Percentiles rank a stretch among this genome's conserved stretches.
Conservation (phyloP, 1,139 yeast genomes). For the Saccharomyces hybrid region DNA sequence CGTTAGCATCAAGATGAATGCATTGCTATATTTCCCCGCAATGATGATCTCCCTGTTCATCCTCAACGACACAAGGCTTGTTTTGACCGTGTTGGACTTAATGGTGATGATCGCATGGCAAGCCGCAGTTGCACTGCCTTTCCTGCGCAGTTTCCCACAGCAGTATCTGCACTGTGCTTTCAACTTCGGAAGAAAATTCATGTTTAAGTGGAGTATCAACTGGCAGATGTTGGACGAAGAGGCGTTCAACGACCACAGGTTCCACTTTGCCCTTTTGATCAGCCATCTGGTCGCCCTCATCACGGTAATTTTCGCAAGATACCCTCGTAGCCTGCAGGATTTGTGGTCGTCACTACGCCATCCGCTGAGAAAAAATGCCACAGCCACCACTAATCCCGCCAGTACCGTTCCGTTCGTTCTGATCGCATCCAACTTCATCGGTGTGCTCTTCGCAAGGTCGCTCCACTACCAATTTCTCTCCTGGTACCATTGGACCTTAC, state of each 20-base stretch:
- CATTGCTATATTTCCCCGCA: slow-evolving; percentile 75
- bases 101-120: slow-evolving; percentile 36
- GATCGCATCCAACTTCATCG: slow-evolving; percentile 60
- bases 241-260: slow-evolving; percentile 45
- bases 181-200: slow-evolving; percentile 63
- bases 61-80: slow-evolving; percentile 45
- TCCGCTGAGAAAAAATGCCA: slow-evolving; percentile 8
- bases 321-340: slow-evolving; percentile 27
- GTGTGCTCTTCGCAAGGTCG: slow-evolving; percentile 73
- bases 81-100: slow-evolving; percentile 21
- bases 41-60: slow-evolving; percentile 48
- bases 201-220: slow-evolving; percentile 86
- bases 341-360: slow-evolving; percentile 18
- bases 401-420: slow-evolving; percentile 46
- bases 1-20: slow-evolving; percentile 84
- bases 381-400: slow-evolving; percentile 16
- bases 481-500: slow-evolving; percentile 87
- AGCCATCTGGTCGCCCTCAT: slow-evolving; percentile 43
- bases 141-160: slow-evolving; percentile 41
- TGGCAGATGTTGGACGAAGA: slow-evolving; percentile 74
- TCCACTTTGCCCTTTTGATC: slow-evolving; percentile 48
- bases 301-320: slow-evolving; percentile 39
- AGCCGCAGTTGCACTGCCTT: slow-evolving; percentile 48
- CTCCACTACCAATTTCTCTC: slow-evolving; percentile 86
- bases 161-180: slow-evolving; percentile 61